Percentiles rank a stretch among this genome's conserved stretches.
phyloP scores from a whole-genome alignment of 768 basidiomycete species.

The Sistotremastrum niveocremeum region DNA sequence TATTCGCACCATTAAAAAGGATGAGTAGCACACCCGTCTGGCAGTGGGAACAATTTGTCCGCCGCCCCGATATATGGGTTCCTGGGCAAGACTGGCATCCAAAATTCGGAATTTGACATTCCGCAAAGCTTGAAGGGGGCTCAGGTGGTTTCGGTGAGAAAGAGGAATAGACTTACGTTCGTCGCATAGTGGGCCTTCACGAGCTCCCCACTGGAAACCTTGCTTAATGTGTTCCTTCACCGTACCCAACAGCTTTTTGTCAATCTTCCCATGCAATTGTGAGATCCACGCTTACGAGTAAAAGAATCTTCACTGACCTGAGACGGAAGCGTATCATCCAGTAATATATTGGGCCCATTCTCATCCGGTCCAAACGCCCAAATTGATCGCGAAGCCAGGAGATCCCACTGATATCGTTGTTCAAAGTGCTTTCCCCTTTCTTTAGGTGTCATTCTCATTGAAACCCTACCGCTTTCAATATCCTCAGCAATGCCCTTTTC shows the following conservation, averaged over 20 bases:
- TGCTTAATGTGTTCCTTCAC: conserved; percentile 96
- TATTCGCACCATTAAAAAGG: conserved; percentile 82
- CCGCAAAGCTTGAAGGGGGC: conserved; percentile 62
- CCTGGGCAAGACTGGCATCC: conserved; percentile 83
- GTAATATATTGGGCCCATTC: conserved; percentile 79
- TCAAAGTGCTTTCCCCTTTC: conserved; percentile 94
- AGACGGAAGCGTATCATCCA: conserved; percentile 93
- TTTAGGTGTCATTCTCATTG: conserved; percentile 90
- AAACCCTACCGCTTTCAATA: conserved; percentile 84
- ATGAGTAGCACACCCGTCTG: conserved; percentile 97
- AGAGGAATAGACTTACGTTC: conserved; percentile 58
- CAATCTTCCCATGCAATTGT: conserved; percentile 37
- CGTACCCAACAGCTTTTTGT: conserved; percentile 80
- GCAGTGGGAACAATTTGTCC: conserved; percentile 98
- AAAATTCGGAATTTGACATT: conserved; percentile 96
- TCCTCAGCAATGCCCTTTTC: conserved; percentile 95
- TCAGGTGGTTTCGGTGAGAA: not conserved
- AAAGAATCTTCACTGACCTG: conserved; percentile 38
- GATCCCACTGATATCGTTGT: conserved; percentile 95
- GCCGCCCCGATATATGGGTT: conserved; percentile 95
- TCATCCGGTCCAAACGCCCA: conserved; percentile 99
- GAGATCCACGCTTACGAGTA: not conserved
- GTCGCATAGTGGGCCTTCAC: conserved; percentile 95
- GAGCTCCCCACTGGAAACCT: conserved; percentile 98
- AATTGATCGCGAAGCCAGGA: conserved; percentile 93